Evolutionary conservation across 345 rosid species (phyloP).

Genomic region (Citrus cavaleriei): DNA sequence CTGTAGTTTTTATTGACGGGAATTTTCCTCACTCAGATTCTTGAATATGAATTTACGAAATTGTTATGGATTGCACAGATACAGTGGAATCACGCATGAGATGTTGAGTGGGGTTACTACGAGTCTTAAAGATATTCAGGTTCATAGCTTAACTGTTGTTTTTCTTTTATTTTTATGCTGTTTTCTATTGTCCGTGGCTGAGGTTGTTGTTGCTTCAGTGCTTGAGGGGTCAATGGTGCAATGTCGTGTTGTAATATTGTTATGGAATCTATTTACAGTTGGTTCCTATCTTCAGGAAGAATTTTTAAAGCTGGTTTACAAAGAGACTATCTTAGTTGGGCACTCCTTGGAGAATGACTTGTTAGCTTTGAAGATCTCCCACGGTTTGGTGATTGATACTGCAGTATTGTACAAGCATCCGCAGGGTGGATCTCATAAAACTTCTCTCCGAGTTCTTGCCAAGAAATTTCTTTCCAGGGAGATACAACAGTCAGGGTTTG

Average conservation of each 20-base stretch:
- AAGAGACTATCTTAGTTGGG: conserved; percentile 85
- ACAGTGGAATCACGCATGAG: conserved; percentile 82
- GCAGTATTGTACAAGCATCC: conserved; percentile 84
- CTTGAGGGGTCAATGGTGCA: conserved; percentile 5
- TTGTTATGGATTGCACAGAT: conserved; percentile 42
- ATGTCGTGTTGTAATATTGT: conserved; percentile 6
- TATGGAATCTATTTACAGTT: conserved; percentile 19
- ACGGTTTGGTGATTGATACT: conserved; percentile 85
- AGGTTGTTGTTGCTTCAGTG: neutral
- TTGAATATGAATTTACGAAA: neutral
- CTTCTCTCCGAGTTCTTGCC: conserved; percentile 82
- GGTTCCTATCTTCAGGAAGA: conserved; percentile 62
- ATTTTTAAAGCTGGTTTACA: conserved; percentile 69
- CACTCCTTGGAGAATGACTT: conserved; percentile 98
- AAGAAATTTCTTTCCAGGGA: conserved; percentile 73
- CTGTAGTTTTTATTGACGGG: neutral
- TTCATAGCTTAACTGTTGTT: conserved; percentile 16
- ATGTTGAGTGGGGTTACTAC: conserved; percentile 83
- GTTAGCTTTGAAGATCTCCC: conserved; percentile 79
- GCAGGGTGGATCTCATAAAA: conserved; percentile 66
- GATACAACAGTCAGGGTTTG: conserved; percentile 74
- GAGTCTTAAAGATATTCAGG: conserved; percentile 84
- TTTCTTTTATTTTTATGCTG: neutral
- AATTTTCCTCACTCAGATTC: neutral
- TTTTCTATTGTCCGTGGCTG: neutral